Evolutionary conservation across 1,284 basidiomycete species (phyloP), one percentile per base, ranked within the genome.

Genomic region (Ceratobasidium sp.): DNA sequence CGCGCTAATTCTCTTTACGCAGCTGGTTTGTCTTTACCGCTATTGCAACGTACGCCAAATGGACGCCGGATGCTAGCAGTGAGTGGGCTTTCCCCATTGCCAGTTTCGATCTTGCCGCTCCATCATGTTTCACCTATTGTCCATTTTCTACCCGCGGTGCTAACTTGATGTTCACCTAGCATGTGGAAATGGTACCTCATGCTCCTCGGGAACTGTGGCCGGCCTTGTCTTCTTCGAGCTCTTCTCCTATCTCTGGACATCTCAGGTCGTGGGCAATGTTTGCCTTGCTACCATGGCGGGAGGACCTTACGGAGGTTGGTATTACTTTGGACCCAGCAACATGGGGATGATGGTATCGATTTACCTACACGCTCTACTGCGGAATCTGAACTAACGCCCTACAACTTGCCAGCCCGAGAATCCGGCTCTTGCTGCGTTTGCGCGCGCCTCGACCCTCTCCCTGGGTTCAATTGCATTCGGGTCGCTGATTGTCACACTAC

Each of bases 401-500:
- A 18, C 16, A 75, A 51, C 80, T 61, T 46, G 48, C 12, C 81
- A 90, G 85, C 92, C 91, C 30, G 86, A 86, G 72, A 85, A 90
- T 77, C 91, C 92, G 0, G 91, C 90, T 25, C 76, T 87, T 1
- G 85, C 87, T 54, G 85, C 92, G 0, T 92, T 96, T 78, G 84
- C 85, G 44, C 87, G 94, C 30, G 90, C 92, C n/a, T 91, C 89
- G 16, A 94, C 93, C 0, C 83, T 91, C 67, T 95, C 92, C 0
- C 84, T 97, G 36, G 95, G 94, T 6, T 94, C 92, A 0, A 94
- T 96, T 77, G 92, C 92, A 4, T 95, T 96, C 77, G 94, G 94
- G 4, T 92, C 90, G 1, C 83, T 96, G 77, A 92, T 96, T 74
- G 94, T 96, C 54, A 94, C 95, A 0, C 79, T 96, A 36, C 83